Conservation (phyloP, 2,329 filamentous ascomycete species). For the Aspergillus quadricinctus region DNA sequence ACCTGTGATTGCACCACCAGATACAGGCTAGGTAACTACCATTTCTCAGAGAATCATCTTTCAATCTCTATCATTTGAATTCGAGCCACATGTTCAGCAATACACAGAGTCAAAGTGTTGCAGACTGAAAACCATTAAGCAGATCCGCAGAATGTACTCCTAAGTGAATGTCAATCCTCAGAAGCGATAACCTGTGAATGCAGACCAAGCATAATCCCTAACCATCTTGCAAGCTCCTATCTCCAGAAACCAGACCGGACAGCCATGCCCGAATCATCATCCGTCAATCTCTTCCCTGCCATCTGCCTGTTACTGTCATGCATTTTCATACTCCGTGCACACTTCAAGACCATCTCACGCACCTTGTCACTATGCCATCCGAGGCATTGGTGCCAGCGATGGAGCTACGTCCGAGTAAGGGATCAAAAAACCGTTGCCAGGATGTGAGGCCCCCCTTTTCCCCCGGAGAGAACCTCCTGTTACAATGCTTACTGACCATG, state of each 20-base stretch:
- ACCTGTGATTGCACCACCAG: too few relatives aligned
- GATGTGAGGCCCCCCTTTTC: neutral
- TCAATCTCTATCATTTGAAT: too few relatives aligned
- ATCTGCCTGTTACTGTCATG: slow-evolving; percentile 17
- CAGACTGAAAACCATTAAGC: too few relatives aligned
- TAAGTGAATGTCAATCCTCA: too few relatives aligned
- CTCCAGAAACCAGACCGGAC: slow-evolving; percentile 1
- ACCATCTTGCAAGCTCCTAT: neutral
- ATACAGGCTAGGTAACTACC: too few relatives aligned
- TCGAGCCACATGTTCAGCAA: too few relatives aligned
- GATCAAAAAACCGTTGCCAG: neutral
- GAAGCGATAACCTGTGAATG: too few relatives aligned
- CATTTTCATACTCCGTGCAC: slow-evolving; percentile 9
- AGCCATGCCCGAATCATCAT: slow-evolving; percentile 16
- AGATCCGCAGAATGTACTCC: too few relatives aligned
- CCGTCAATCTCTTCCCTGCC: slow-evolving; percentile 6
- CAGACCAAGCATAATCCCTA: too few relatives aligned
- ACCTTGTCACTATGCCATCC: neutral
- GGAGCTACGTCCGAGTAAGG: neutral
- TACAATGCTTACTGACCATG: neutral
- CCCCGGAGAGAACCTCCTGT: neutral
- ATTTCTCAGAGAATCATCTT: too few relatives aligned
- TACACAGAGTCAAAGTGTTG: too few relatives aligned
- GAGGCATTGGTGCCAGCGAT: neutral
- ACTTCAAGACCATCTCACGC: slow-evolving; percentile 1